Conservation (phyloP, 441 rosid genomes). For the Erodium chrysanthum region DNA sequence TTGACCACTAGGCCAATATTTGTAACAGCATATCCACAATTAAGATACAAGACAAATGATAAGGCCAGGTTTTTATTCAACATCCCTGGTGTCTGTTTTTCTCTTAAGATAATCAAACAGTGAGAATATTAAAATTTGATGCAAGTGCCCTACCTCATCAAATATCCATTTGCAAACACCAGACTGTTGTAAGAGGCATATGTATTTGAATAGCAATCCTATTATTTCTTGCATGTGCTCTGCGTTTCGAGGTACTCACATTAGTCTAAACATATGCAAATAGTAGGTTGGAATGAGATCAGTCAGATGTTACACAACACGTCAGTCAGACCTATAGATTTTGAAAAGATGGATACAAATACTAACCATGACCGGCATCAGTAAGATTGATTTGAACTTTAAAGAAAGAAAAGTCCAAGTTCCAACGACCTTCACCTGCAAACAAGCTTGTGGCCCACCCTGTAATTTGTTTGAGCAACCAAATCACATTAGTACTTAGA, state of each 20-base stretch:
- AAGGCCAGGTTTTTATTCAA: background rate
- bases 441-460: slow-evolving; percentile 82
- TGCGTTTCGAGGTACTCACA: slow-evolving; percentile 24
- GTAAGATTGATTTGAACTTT: slow-evolving; percentile 64
- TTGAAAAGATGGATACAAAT: slow-evolving; percentile 20
- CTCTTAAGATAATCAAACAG: background rate
- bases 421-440: slow-evolving; percentile 70
- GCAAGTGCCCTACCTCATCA: slow-evolving; percentile 60
- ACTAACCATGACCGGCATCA: slow-evolving; percentile 84
- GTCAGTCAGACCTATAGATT: background rate
- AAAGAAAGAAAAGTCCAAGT: slow-evolving; percentile 63
- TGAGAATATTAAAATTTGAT: background rate
- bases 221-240: slow-evolving; percentile 73
- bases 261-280: slow-evolving; percentile 15
- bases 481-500: too few relatives aligned
- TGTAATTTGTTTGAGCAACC: slow-evolving; percentile 18
- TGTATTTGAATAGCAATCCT: slow-evolving; percentile 76
- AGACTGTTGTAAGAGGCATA: slow-evolving; percentile 57
- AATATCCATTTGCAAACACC: slow-evolving; percentile 89
- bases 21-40: background rate
- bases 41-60: background rate
- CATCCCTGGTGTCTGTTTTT: background rate
- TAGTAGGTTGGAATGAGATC: slow-evolving; percentile 2
- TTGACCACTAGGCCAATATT: too few relatives aligned
- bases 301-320: slow-evolving; percentile 9